Base-by-base conservation (phyloP, 75 land plant species). In the Pinus albicaulis region DNA sequence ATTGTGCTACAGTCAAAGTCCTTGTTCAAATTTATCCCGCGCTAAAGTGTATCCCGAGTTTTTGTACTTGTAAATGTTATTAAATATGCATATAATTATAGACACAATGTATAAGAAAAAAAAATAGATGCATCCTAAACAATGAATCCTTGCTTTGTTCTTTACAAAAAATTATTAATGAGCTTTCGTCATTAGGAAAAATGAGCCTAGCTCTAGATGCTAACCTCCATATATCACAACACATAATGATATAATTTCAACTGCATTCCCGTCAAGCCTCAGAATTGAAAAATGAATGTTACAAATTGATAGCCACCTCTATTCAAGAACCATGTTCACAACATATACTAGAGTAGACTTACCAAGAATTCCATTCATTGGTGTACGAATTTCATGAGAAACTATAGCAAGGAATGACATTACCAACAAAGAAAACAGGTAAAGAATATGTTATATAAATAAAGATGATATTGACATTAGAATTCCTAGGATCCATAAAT, bases 311-410 rank as follows among this genome's bases (percentile, higher is more conserved):
- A 44, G 48, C 48, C 48, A 44, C 48, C 48, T 7, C 7, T 44
- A 6, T 7, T 44, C 48, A 38, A 68, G 7, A 68, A 38, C 22
- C 41, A 44, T 4, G n/a, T 55, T 8, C 5, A 76, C 41, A 55
- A 22, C 22, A 60, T 72, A 20, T 16, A 71, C 58, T 22, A 28
- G 13, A 12, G 15, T 59, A 60, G 11, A 56, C 78, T 56, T 88
- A 95, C 98, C 98, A 55, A 95, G 88, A 53, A 95, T 92, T 34
- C 98, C 98, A 87, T 93, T 91, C 97, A 95, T 95, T 38, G 98
- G 98, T 41, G 98, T 95, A 38, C 98, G 79, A 22, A 95, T 95
- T 70, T 95, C 98, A 82, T 95, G 98, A 14, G 98, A 95, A 70
- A 95, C 98, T 14, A 96, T 95, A 0, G 98, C 98, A 23, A 95